phyloP scores from a whole-genome alignment of 1,284 basidiomycete genomes.

The Agroathelia rolfsii region DNA sequence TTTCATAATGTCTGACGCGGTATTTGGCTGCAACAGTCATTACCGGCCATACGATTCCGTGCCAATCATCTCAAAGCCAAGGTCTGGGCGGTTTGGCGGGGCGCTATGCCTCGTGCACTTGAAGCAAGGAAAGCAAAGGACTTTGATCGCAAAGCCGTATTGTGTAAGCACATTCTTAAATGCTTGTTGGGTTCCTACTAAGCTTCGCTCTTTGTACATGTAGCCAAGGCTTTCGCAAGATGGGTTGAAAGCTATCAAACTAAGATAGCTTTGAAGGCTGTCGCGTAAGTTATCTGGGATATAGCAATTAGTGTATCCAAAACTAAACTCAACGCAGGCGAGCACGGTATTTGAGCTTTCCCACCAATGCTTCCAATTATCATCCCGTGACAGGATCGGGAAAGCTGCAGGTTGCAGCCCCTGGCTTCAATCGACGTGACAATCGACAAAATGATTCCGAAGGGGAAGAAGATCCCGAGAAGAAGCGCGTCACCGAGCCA shows the following conservation, averaged over 20 bases:
- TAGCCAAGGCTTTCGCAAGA: conserved; percentile 49
- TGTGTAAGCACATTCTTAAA: conserved; percentile 41
- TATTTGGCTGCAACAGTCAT: conserved; percentile 34
- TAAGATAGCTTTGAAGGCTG: conserved; percentile 66
- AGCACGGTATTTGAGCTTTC: conserved; percentile 61
- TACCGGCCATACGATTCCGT: conserved; percentile 68
- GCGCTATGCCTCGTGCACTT: conserved; percentile 57
- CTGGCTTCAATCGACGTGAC: no score
- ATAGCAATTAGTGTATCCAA: conserved; percentile 10
- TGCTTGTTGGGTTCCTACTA: conserved; percentile 6
- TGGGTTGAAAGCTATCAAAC: conserved; percentile 60
- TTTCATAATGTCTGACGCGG: neutral
- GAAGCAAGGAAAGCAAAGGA: conserved; percentile 58
- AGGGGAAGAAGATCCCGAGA: conserved; percentile 20
- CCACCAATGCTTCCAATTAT: conserved; percentile 28
- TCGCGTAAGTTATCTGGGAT: conserved; percentile 49
- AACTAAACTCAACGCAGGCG: conserved; percentile 28
- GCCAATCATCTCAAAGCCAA: conserved; percentile 48
- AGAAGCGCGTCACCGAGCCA: conserved; percentile 1
- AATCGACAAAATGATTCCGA: no score
- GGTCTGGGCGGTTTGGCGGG: conserved; percentile 56
- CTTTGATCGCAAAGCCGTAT: conserved; percentile 37
- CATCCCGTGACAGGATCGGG: conserved; percentile 1
- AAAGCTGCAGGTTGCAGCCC: neutral
- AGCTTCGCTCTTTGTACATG: conserved; percentile 12